Conservation (phyloP, 768 basidiomycete species). For the Suillus subluteus region DNA sequence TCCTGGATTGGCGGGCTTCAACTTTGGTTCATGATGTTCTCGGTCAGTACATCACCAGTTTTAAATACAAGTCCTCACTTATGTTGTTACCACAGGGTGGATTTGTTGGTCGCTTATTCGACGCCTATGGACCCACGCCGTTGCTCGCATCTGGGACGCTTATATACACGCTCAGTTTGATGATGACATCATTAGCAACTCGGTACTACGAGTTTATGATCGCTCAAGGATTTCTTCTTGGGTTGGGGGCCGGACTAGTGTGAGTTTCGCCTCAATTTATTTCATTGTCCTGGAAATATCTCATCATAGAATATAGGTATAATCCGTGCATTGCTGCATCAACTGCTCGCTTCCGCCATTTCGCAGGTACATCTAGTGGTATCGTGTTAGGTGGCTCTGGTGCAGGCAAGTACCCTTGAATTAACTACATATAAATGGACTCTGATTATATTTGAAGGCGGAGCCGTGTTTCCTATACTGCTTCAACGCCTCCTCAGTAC, state of each 20-base stretch:
- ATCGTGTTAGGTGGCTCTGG: slow-evolving; percentile 5
- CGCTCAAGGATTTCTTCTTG: slow-evolving; percentile 11
- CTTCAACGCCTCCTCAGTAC: slow-evolving; percentile 19
- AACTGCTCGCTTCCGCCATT: slow-evolving; percentile 1
- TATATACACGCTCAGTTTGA: slow-evolving; percentile 48
- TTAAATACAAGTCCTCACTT: slow-evolving; percentile 13
- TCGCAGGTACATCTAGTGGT: slow-evolving; percentile 2
- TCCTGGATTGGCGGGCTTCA: slow-evolving; percentile 67
- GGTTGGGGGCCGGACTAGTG: slow-evolving; percentile 7
- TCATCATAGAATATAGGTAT: slow-evolving; percentile 5
- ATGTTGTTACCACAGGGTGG: slow-evolving; percentile 45
- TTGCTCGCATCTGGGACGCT: slow-evolving; percentile 53
- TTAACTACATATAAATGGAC: neutral
- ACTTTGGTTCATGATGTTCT: slow-evolving; percentile 64
- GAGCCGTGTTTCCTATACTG: neutral
- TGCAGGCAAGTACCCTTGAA: slow-evolving; percentile 13
- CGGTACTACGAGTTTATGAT: slow-evolving; percentile 12
- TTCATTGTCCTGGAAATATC: neutral
- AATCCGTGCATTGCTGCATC: slow-evolving; percentile 1
- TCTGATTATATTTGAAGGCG: neutral
- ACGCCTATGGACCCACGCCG: slow-evolving; percentile 53
- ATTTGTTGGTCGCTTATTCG: slow-evolving; percentile 56
- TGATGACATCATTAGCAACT: slow-evolving; percentile 55
- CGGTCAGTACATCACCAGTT: slow-evolving; percentile 41
- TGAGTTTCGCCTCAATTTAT: neutral